Evolutionary conservation across 495 filamentous ascomycete genomes (phyloP).

Genomic region (Aspergillus homomorphus): DNA sequence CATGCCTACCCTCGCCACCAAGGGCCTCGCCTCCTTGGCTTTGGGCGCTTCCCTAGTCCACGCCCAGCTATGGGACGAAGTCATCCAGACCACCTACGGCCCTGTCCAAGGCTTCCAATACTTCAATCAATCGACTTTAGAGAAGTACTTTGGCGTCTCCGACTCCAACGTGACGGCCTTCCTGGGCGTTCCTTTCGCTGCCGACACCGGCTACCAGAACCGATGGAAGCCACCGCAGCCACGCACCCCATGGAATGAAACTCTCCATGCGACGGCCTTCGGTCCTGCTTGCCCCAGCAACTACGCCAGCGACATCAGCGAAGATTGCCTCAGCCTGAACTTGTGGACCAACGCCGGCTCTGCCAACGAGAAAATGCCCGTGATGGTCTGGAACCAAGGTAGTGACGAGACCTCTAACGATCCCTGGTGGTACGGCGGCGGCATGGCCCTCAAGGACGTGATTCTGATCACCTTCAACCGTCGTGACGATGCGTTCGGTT

Average conservation of each 20-base stretch:
- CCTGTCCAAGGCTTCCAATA: slow-evolving; percentile 30
- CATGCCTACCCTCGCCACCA: not conserved
- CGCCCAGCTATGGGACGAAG: slow-evolving; percentile 5
- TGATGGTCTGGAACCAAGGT: slow-evolving; percentile 32
- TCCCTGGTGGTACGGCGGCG: slow-evolving; percentile 28
- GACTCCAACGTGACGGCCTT: slow-evolving; percentile 50
- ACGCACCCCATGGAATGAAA: slow-evolving; percentile 26
- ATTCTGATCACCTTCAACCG: slow-evolving; percentile 70
- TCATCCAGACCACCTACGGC: slow-evolving; percentile 26
- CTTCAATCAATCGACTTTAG: slow-evolving; percentile 27
- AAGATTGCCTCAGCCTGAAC: slow-evolving; percentile 32
- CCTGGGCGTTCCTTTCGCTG: slow-evolving; percentile 27
- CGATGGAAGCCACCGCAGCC: slow-evolving; percentile 31
- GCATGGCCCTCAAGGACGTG: slow-evolving; percentile 40
- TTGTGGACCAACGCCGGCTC: slow-evolving; percentile 29
- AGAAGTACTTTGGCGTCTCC: slow-evolving; percentile 31
- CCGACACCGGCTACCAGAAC: slow-evolving; percentile 28
- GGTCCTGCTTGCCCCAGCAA: slow-evolving; percentile 25
- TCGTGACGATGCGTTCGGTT: slow-evolving; percentile 65
- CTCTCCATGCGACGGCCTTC: slow-evolving; percentile 20
- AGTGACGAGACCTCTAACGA: slow-evolving; percentile 27
- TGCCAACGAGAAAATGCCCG: slow-evolving; percentile 26
- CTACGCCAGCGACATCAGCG: slow-evolving; percentile 18
- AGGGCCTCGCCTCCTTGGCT: slow-evolving; percentile 4
- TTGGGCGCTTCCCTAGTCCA: not conserved